A percentile compares a stretch with the other conserved stretches of the same genome.
These are phyloP conservation scores for Sarocladium oryzae DNA, from an alignment of 2,329 filamentous ascomycete species.

Conservation along the genomic window DNA sequence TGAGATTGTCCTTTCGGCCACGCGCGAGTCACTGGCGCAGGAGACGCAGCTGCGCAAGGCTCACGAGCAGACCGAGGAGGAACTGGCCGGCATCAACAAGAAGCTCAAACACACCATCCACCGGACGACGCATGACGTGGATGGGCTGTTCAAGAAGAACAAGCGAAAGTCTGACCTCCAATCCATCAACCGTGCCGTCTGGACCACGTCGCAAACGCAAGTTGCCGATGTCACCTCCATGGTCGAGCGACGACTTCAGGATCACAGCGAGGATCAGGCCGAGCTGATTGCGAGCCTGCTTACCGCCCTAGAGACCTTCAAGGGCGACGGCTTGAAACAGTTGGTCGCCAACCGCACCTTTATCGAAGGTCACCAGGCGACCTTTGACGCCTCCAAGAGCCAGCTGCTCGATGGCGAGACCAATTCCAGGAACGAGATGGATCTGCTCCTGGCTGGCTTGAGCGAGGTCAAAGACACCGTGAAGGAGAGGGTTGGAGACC, in stretches of 20 bases:
- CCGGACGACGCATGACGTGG: conserved; percentile 72
- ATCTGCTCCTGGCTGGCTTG: conserved; percentile 85
- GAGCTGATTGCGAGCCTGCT: conserved; percentile 63
- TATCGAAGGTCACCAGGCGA: conserved; percentile 60
- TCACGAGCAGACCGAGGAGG: conserved; percentile 76
- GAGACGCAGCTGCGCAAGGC: conserved; percentile 76
- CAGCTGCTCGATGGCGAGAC: conserved; percentile 63
- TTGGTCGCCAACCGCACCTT: conserved; percentile 64
- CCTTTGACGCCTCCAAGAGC: conserved; percentile 61
- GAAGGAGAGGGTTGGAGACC: conserved; percentile 78
- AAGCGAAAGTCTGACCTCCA: conserved; percentile 80
- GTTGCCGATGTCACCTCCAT: conserved; percentile 70
- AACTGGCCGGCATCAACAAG: conserved; percentile 66
- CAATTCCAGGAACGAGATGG: conserved; percentile 76
- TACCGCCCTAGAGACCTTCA: conserved; percentile 67
- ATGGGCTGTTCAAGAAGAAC: conserved; percentile 79
- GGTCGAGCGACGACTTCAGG: conserved; percentile 68
- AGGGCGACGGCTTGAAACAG: conserved; percentile 66
- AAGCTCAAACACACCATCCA: conserved; percentile 73
- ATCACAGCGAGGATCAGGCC: conserved; percentile 67
- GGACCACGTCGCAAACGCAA: conserved; percentile 68
- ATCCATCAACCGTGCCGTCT: conserved; percentile 67
- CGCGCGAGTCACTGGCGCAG: conserved; percentile 68
- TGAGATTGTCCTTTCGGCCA: conserved; percentile 73
- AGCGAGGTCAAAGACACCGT: conserved; percentile 83